Evolutionary conservation across 1,284 basidiomycete species (phyloP).

Genomic region (Athelia psychrophila): DNA sequence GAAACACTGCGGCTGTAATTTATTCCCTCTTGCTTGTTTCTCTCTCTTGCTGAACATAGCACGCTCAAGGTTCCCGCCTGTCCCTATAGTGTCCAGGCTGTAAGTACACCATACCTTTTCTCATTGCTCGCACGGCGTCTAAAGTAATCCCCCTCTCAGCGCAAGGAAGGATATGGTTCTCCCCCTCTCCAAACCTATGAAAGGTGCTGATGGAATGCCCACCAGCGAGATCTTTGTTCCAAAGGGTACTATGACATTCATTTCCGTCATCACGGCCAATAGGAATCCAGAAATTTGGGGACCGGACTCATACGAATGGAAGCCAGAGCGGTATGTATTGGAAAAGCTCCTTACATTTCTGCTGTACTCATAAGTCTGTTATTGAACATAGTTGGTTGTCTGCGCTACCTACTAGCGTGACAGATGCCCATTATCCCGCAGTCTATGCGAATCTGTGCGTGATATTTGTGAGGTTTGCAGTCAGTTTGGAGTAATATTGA

Average conservation of each 20-base stretch:
- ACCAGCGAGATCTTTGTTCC: not conserved
- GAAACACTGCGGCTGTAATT: conserved; percentile 34
- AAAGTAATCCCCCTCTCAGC: not conserved
- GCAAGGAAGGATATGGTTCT: not conserved
- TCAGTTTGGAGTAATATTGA: too few species aligned
- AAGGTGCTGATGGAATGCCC: not conserved
- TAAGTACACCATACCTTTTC: not conserved
- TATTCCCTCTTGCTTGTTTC: too few species aligned
- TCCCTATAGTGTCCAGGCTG: too few species aligned
- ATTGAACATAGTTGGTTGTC: not conserved
- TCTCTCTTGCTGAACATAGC: too few species aligned
- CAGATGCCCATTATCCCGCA: not conserved
- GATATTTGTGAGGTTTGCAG: not conserved
- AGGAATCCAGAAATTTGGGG: conserved; percentile 1
- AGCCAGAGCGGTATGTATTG: conserved; percentile 1
- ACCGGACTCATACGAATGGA: conserved; percentile 3
- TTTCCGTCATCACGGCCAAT: not conserved
- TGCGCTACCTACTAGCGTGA: not conserved
- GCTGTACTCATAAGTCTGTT: too few species aligned
- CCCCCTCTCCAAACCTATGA: not conserved
- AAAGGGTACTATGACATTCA: not conserved
- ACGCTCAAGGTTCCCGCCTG: not conserved
- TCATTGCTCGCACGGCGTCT: not conserved
- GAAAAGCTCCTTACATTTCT: too few species aligned
- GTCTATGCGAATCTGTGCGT: conserved; percentile 3